These are phyloP conservation scores for sorghum (Sorghum bicolor) DNA, from an alignment of 176 grass and related monocot species.

Conservation along the genomic window Sorghum_bicolor_NCBIv3 NC_012872.2:6687001-6687500, in stretches of 20 bases:
- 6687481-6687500: not conserved
- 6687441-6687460: not conserved
- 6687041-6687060: not conserved
- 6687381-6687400: not conserved
- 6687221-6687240: not conserved
- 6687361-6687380: not conserved
- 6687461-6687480: not conserved
- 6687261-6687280: not conserved
- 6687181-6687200: not conserved
- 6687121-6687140: not conserved
- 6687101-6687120: not conserved
- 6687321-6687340: too few relatives aligned
- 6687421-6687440: not conserved
- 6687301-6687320: not conserved
- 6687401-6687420: not conserved
- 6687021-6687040: too few relatives aligned
- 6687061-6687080: not conserved
- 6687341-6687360: not conserved
- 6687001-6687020: too few relatives aligned
- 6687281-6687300: not conserved
- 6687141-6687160: not conserved
- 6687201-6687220: not conserved
- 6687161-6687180: not conserved
- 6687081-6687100: not conserved
- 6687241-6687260: not conserved